These are phyloP conservation scores for Boehmeria nivea DNA, from an alignment of 306 rosid genomes.

Conservation along the genomic window DNA sequence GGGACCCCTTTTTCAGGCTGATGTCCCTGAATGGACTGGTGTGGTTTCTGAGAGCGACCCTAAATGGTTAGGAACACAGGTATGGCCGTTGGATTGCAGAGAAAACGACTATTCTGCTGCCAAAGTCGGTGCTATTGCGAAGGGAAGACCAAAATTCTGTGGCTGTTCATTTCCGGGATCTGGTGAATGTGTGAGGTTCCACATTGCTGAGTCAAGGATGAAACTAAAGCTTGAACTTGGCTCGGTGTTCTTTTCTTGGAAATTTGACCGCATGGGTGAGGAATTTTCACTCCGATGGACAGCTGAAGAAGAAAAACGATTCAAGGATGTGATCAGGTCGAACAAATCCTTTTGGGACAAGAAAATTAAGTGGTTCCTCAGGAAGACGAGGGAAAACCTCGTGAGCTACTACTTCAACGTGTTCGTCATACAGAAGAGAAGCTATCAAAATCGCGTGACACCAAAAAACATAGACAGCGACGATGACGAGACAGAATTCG, in stretches of 20 bases:
- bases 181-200: slow-evolving; percentile 73
- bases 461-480: slow-evolving; percentile 63
- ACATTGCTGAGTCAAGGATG: slow-evolving; percentile 72
- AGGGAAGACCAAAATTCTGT: slow-evolving; percentile 51
- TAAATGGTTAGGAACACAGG: slow-evolving; percentile 67
- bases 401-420: slow-evolving; percentile 83
- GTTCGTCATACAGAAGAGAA: slow-evolving; percentile 57
- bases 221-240: slow-evolving; percentile 70
- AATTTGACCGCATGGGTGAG: slow-evolving; percentile 77
- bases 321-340: slow-evolving; percentile 46
- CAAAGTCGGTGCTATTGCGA: slow-evolving; percentile 27
- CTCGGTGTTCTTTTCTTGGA: slow-evolving; percentile 55
- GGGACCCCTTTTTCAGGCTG: slow-evolving; percentile 59
- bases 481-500: slow-evolving; percentile 73
- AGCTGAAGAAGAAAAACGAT: slow-evolving; percentile 54
- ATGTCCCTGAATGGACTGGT: slow-evolving; percentile 72
- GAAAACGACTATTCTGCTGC: slow-evolving; percentile 10
- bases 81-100: slow-evolving; percentile 44
- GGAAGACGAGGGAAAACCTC: slow-evolving; percentile 48
- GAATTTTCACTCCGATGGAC: slow-evolving; percentile 86
- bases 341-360: slow-evolving; percentile 27
- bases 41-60: slow-evolving; percentile 50
- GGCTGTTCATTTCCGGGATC: slow-evolving; percentile 54
- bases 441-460: slow-evolving; percentile 78
- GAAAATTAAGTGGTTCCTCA: slow-evolving; percentile 42